Percentiles rank a stretch among this genome's conserved stretches.
Evolutionary conservation across 2,329 filamentous ascomycete species (phyloP).

Genomic region (Ophiostoma montium): DNA sequence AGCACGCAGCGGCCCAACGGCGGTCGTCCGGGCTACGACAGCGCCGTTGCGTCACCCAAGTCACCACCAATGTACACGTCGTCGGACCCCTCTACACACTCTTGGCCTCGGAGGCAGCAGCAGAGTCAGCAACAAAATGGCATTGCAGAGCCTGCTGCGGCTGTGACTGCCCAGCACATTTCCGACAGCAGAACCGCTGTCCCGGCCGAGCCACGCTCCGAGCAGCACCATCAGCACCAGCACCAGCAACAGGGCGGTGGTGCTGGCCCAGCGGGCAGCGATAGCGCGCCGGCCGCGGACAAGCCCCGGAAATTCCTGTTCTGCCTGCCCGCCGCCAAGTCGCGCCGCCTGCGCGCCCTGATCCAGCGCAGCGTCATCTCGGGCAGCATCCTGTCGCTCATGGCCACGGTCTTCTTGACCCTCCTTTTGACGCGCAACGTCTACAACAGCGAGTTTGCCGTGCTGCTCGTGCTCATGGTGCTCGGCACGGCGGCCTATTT

Average conservation of each 20-base stretch:
- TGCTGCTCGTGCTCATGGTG: slow-evolving; percentile 67
- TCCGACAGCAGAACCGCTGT: slow-evolving; percentile 5
- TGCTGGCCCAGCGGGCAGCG: not conserved
- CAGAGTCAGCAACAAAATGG: slow-evolving; percentile 12
- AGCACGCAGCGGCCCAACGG: slow-evolving; percentile 17
- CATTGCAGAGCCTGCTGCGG: not conserved
- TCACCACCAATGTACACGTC: slow-evolving; percentile 27
- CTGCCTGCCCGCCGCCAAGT: slow-evolving; percentile 42
- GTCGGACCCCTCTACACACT: slow-evolving; percentile 16
- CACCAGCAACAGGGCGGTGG: not conserved
- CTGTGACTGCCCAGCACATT: slow-evolving; percentile 8
- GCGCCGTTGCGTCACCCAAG: slow-evolving; percentile 27
- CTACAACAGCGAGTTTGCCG: slow-evolving; percentile 57
- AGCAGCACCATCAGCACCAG: too few species aligned
- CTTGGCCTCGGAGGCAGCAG: not conserved
- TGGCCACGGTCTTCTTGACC: slow-evolving; percentile 54
- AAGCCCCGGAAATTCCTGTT: slow-evolving; percentile 32
- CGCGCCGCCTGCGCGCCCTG: slow-evolving; percentile 37
- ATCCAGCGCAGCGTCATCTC: slow-evolving; percentile 50
- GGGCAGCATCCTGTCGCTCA: slow-evolving; percentile 42
- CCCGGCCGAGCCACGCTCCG: too few species aligned
- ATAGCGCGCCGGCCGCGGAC: not conserved
- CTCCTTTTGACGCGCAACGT: slow-evolving; percentile 53
- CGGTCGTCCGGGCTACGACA: slow-evolving; percentile 12
- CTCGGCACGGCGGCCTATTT: slow-evolving; percentile 65